These are phyloP conservation scores for Phytophthora macrochlamydospora DNA, from an alignment of 352 stramenopile genomes.

Conservation along the genomic window DNA sequence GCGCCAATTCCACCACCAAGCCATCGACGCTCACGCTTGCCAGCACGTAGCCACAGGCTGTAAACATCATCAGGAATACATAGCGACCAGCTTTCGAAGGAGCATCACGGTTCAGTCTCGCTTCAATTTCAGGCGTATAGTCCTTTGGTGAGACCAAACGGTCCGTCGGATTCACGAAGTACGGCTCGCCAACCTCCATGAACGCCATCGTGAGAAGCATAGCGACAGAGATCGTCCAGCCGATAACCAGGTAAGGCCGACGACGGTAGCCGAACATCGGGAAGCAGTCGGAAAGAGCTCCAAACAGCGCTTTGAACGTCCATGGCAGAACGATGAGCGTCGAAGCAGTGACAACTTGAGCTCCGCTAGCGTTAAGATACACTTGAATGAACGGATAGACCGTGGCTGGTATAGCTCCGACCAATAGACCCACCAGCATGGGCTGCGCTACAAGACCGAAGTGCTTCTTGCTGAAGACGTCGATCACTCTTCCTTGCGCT, in stretches of 20 bases:
- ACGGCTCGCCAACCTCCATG: constrained; percentile 8
- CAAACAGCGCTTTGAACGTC: constrained; percentile 67
- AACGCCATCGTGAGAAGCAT: background rate
- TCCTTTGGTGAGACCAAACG: constrained; percentile 13
- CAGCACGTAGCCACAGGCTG: constrained; percentile 71
- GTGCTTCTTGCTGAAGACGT: constrained; percentile 32
- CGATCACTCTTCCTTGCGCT: constrained; percentile 16
- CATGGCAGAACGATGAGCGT: constrained; percentile 61
- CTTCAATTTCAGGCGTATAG: constrained; percentile 20
- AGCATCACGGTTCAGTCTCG: constrained; percentile 31
- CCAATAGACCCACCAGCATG: constrained; percentile 42
- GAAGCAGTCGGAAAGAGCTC: constrained; percentile 57
- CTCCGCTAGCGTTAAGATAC: constrained; percentile 42
- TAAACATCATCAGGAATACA: constrained; percentile 65
- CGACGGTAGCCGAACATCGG: constrained; percentile 49
- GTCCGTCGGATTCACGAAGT: constrained; percentile 30
- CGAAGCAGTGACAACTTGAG: constrained; percentile 25
- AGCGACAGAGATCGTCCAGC: constrained; percentile 34
- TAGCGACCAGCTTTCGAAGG: constrained; percentile 35
- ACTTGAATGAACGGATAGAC: constrained; percentile 56
- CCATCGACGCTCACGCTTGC: constrained; percentile 67
- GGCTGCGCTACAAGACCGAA: constrained; percentile 47
- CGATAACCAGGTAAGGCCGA: constrained; percentile 39
- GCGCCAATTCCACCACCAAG: constrained; percentile 38
- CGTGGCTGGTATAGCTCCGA: constrained; percentile 31